These are phyloP conservation scores for Fusarium fujikuroi DNA, from an alignment of 2,329 filamentous ascomycete genomes.

Conservation along the genomic window DNA sequence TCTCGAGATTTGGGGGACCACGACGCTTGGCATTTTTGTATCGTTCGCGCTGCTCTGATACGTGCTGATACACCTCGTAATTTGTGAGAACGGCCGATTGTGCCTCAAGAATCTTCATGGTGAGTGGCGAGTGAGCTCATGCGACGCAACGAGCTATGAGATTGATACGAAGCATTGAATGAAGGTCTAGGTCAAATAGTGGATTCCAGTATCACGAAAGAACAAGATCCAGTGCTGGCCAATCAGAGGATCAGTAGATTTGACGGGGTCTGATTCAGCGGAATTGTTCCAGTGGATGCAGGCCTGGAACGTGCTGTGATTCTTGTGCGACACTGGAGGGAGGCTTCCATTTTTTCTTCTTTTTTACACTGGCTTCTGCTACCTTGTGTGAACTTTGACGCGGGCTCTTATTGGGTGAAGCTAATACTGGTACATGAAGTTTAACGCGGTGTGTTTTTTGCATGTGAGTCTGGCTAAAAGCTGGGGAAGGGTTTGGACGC, in stretches of 20 bases:
- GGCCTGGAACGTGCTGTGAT: neutral
- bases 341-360: neutral
- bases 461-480: conserved; percentile 25
- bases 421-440: neutral
- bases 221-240: neutral
- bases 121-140: conserved; percentile 19
- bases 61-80: conserved; percentile 76
- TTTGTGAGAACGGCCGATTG: conserved; percentile 78
- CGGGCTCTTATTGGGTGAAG: conserved; percentile 4
- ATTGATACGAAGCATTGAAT: neutral
- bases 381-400: conserved; percentile 12
- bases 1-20: conserved; percentile 68
- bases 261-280: neutral
- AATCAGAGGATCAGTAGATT: conserved; percentile 7
- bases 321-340: neutral
- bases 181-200: conserved; percentile 26
- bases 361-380: neutral
- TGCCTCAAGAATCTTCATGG: conserved; percentile 77
- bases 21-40: conserved; percentile 63
- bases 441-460: conserved; percentile 5
- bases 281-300: neutral
- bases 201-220: conserved; percentile 6
- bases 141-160: neutral
- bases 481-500: neutral
- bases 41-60: conserved; percentile 64